Evolutionary conservation across 495 filamentous ascomycete genomes (phyloP), one percentile per base, ranked within the genome.

Genomic region (Aspergillus saccharolyticus): DNA sequence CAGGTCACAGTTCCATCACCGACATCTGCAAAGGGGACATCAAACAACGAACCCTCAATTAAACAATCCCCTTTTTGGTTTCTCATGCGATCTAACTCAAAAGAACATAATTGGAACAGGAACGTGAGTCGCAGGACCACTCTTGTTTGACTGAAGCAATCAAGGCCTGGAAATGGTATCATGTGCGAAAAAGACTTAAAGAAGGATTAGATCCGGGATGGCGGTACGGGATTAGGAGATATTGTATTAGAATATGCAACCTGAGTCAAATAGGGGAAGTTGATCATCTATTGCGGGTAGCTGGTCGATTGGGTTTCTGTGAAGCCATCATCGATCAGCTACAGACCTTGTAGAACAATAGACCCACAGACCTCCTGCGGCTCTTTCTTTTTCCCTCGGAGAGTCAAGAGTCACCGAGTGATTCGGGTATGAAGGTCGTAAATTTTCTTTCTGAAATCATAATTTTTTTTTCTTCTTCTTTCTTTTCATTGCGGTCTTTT

Each of bases 141-240:
- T 70, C 70, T 72, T 70, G 33, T 72, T 70, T 60, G 62, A 67
- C 67, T 67, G 67, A 57, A 61, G 54, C 59, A 62, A 68, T 63
- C 67, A 66, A 68, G 65, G 69, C 64, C 68, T 63, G 63, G 65
- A 67, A 62, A 69, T 76, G 73, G 73, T 76, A 76, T 76, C 73
- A 76, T 74, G 61, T 64, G 65, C 60, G 68, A 54, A 70, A 71
- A 61, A 73, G n/a, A 63, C 68, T 68, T 60, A 62, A 60, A 62
- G 33, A 39, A 39, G 56, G 61, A 66, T 66, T 59, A 69, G 63
- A 68, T 70, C 67, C 66, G 71, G 65, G 60, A 49, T 61, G 69
- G 60, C 66, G 61, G 70, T 64, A 66, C 63, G 64, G 70, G 70
- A 71, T 70, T 73, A 67, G 66, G 63, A 66, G 61, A 65, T 63